phyloP scores from a whole-genome alignment of 805 yeast genomes.

The Starmerella tilneyi region DNA sequence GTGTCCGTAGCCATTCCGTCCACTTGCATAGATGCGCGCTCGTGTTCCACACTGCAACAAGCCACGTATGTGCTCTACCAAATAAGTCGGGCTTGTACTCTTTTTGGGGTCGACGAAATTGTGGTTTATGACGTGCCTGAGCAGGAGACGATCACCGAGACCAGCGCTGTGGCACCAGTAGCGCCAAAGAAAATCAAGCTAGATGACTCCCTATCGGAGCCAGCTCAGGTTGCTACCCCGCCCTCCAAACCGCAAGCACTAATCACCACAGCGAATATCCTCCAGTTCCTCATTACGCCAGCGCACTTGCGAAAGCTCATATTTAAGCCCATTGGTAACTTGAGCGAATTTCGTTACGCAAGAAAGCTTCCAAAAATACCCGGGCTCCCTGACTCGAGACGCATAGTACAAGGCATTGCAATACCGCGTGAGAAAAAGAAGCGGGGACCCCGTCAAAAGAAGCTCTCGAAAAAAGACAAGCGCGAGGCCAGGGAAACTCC shows the following conservation, averaged over 20 bases:
- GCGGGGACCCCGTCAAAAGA: constrained; percentile 38
- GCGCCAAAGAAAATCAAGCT: constrained; percentile 30
- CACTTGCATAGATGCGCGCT: constrained; percentile 42
- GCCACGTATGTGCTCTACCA: constrained; percentile 66
- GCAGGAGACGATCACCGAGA: constrained; percentile 18
- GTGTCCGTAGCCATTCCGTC: constrained; percentile 58
- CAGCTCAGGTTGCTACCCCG: constrained; percentile 13
- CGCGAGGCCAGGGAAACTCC: constrained; percentile 50
- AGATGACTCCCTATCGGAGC: constrained; percentile 22
- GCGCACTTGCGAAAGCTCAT: constrained; percentile 60
- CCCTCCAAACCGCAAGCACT: constrained; percentile 17
- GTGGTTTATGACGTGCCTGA: constrained; percentile 51
- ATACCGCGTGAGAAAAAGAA: constrained; percentile 37
- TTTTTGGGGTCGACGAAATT: constrained; percentile 62
- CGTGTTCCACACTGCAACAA: constrained; percentile 60
- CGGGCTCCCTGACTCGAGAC: constrained; percentile 51
- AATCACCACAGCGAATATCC: constrained; percentile 40
- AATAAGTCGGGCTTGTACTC: constrained; percentile 62
- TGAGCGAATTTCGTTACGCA: constrained; percentile 39
- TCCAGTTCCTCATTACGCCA: constrained; percentile 79
- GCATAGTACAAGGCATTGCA: constrained; percentile 39
- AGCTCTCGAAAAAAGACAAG: constrained; percentile 41
- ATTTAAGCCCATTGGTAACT: constrained; percentile 36
- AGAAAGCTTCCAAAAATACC: constrained; percentile 59
- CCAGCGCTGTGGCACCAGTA: constrained; percentile 24